Evolutionary conservation across 1,284 basidiomycete genomes (phyloP).

Genomic region (Vanrija sp.): DNA sequence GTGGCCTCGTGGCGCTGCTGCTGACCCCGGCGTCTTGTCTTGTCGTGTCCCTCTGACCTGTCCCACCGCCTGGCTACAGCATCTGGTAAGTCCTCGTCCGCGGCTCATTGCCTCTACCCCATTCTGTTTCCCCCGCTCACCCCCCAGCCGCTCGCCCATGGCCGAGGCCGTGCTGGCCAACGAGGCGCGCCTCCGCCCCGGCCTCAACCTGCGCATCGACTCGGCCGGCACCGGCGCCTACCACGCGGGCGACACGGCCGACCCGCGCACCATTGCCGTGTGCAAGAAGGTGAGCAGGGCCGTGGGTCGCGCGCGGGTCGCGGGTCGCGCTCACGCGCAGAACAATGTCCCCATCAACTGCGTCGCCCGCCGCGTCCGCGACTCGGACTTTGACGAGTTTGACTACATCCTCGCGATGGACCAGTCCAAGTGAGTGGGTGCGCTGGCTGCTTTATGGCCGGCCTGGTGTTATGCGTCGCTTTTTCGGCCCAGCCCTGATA

Average conservation of each 20-base stretch:
- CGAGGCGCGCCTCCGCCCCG: conserved; percentile 28
- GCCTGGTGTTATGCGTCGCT: no score
- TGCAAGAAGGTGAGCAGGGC: conserved; percentile 36
- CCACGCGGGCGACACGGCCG: conserved; percentile 48
- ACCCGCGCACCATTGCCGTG: conserved; percentile 47
- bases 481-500: not conserved
- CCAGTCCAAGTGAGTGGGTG: conserved; percentile 39
- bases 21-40: not conserved
- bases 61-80: conserved; percentile 8
- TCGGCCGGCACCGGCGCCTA: conserved; percentile 50
- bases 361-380: conserved; percentile 43
- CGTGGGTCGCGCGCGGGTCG: no score
- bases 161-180: conserved; percentile 48
- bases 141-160: conserved; percentile 46
- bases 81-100: conserved; percentile 28
- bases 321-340: conserved; percentile 11
- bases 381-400: conserved; percentile 46
- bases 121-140: no score
- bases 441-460: no score
- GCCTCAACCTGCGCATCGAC: conserved; percentile 39
- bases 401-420: conserved; percentile 54
- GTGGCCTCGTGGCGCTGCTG: no score
- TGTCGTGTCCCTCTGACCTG: not conserved
- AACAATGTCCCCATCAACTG: conserved; percentile 47
- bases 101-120: not conserved